These are phyloP conservation scores for Gossypium lobatum DNA, from an alignment of 441 rosid genomes.

Conservation along the genomic window DNA sequence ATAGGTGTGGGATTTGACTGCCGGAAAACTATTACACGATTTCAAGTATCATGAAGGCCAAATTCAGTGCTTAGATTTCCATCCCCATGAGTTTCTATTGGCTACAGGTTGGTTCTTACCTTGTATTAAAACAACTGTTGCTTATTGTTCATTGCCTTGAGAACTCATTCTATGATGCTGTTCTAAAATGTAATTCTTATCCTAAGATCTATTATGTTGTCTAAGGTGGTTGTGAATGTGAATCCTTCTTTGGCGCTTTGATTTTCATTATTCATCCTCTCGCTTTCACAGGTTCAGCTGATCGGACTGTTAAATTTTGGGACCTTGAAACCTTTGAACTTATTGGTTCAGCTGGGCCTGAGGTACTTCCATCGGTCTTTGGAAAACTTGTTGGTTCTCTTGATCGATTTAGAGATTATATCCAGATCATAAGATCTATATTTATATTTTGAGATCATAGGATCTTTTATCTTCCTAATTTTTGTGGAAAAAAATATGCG, in stretches of 20 bases:
- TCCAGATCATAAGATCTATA: neutral
- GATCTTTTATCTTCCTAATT: neutral
- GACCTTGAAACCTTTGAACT: slow-evolving; percentile 98
- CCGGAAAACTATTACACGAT: slow-evolving; percentile 96
- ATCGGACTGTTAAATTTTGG: slow-evolving; percentile 96
- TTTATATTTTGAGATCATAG: neutral
- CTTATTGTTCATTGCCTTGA: neutral
- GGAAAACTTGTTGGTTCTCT: neutral
- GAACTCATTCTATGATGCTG: slow-evolving; percentile 2
- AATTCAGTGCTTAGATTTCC: slow-evolving; percentile 94
- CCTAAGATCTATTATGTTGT: neutral
- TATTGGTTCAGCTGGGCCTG: slow-evolving; percentile 88
- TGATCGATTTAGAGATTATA: slow-evolving; percentile 2
- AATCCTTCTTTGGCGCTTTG: neutral
- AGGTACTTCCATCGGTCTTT: slow-evolving; percentile 47
- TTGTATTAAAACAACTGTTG: slow-evolving; percentile 11
- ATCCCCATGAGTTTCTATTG: slow-evolving; percentile 91
- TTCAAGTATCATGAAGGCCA: slow-evolving; percentile 93
- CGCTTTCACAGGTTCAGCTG: slow-evolving; percentile 76
- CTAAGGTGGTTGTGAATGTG: neutral
- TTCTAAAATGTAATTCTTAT: neutral
- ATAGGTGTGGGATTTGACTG: slow-evolving; percentile 99
- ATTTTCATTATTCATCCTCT: slow-evolving; percentile 5
- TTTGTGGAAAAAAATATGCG: slow-evolving; percentile 1
- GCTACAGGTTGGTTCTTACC: slow-evolving; percentile 71